A percentile compares a stretch with the other conserved stretches of the same genome.
phyloP scores from a whole-genome alignment of 257 asterid species.

The Primulina tabacum region DNA sequence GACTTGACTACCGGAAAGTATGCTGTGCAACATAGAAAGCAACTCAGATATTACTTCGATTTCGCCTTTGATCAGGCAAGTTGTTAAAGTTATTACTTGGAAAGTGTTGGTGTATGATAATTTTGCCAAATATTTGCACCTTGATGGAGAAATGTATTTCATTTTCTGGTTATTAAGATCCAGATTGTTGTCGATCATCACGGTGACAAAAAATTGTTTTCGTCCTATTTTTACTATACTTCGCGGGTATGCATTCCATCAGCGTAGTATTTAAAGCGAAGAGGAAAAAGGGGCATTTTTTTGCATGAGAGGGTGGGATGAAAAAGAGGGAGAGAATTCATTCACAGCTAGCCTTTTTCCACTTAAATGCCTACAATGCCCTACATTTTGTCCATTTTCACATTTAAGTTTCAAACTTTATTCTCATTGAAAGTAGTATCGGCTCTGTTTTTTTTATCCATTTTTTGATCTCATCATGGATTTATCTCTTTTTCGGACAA shows the following conservation, averaged over 20 bases:
- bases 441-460: background rate
- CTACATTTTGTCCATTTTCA: background rate
- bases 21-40: slow-evolving; percentile 32
- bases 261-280: slow-evolving; percentile 8
- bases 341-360: slow-evolving; percentile 13
- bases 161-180: background rate
- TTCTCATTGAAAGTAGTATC: slow-evolving; percentile 7
- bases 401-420: background rate
- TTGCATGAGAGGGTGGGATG: slow-evolving; percentile 23
- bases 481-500: background rate
- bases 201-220: slow-evolving; percentile 20
- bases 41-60: slow-evolving; percentile 50
- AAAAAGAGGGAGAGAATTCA: slow-evolving; percentile 26
- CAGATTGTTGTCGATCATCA: slow-evolving; percentile 7
- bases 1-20: slow-evolving; percentile 53
- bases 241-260: slow-evolving; percentile 11
- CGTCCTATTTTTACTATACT: slow-evolving; percentile 15
- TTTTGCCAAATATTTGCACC: slow-evolving; percentile 10
- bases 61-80: slow-evolving; percentile 86
- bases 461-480: background rate
- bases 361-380: background rate
- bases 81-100: slow-evolving; percentile 1
- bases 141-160: slow-evolving; percentile 1
- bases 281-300: slow-evolving; percentile 14
- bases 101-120: background rate